Evolutionary conservation across 371 early-diverging fungal species (phyloP).

Genomic region (Chytridiales sp.): DNA sequence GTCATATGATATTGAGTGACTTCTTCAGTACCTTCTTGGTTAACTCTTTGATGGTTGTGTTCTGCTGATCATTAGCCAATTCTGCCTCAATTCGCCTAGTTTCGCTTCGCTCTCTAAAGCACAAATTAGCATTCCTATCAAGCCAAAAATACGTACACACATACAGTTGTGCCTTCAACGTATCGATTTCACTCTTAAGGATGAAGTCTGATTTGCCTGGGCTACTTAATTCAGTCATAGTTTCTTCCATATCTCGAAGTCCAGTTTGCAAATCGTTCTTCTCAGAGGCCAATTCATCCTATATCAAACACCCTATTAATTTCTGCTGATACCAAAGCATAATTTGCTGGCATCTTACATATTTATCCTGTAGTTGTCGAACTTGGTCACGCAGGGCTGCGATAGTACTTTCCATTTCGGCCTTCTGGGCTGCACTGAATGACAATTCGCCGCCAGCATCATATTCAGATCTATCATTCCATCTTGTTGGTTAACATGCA

Average conservation of each 20-base stretch:
- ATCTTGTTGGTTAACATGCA: neutral
- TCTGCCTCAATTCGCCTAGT: slow-evolving; percentile 72
- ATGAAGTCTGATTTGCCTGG: slow-evolving; percentile 82
- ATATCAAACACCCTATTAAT: slow-evolving; percentile 1
- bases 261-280: slow-evolving; percentile 65
- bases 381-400: slow-evolving; percentile 58
- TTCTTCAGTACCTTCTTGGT: slow-evolving; percentile 53
- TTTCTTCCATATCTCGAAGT: slow-evolving; percentile 67
- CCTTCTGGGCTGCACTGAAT: slow-evolving; percentile 12
- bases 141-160: slow-evolving; percentile 16
- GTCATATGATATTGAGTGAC: neutral
- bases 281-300: slow-evolving; percentile 69
- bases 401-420: slow-evolving; percentile 53
- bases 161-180: slow-evolving; percentile 79
- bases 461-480: neutral
- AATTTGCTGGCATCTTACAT: slow-evolving; percentile 48
- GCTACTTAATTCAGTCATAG: slow-evolving; percentile 66
- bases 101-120: slow-evolving; percentile 72
- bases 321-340: neutral
- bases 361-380: slow-evolving; percentile 55
- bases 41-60: slow-evolving; percentile 61
- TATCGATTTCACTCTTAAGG: slow-evolving; percentile 82
- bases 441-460: neutral
- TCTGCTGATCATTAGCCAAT: slow-evolving; percentile 59
- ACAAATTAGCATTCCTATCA: neutral